Percentiles rank a stretch among this genome's conserved stretches.
Conservation (phyloP, 1,284 basidiomycete species). For the Cutaneotrichosporon cyanovorans region DNA sequence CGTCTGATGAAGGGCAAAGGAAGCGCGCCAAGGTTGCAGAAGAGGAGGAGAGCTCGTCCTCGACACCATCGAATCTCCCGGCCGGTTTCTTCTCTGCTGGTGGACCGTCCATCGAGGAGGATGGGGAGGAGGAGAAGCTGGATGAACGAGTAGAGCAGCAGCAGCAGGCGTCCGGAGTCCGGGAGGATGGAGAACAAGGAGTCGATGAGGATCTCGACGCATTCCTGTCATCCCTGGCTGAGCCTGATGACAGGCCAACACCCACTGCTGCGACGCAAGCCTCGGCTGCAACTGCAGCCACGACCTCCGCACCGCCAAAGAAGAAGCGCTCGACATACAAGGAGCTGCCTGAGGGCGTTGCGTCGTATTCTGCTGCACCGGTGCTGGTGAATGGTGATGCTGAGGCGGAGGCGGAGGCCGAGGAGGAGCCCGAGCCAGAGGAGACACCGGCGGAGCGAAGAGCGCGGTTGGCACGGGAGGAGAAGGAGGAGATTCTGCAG, state of each 20-base stretch:
- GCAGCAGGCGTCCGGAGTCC: too few species aligned
- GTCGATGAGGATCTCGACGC: conserved; percentile 35
- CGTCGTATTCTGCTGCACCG: conserved; percentile 44
- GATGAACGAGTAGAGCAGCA: too few species aligned
- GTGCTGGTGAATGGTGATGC: conserved; percentile 17
- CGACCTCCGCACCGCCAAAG: conserved; percentile 3
- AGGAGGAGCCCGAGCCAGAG: conserved; percentile 29
- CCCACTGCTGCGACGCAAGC: not conserved
- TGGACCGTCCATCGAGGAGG: conserved; percentile 4
- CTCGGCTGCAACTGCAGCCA: conserved; percentile 7
- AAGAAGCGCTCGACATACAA: conserved; percentile 21
- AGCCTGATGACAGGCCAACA: conserved; percentile 12
- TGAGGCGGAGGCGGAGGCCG: conserved; percentile 11
- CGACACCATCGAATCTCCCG: conserved; percentile 15
- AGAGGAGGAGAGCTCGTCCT: conserved; percentile 5
- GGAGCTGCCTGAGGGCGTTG: conserved; percentile 24
- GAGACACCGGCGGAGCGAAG: conserved; percentile 40
- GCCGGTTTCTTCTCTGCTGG: conserved; percentile 37
- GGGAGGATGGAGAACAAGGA: not conserved
- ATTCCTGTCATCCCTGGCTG: conserved; percentile 42
- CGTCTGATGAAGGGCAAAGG: conserved; percentile 21
- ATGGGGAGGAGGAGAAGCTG: not conserved
- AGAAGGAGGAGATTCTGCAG: conserved; percentile 44
- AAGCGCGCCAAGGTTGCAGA: conserved; percentile 22
- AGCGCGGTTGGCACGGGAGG: conserved; percentile 36